Base-by-base conservation (phyloP, 225 moss, liverwort and hornwort species). In the Neckera pumila region DNA sequence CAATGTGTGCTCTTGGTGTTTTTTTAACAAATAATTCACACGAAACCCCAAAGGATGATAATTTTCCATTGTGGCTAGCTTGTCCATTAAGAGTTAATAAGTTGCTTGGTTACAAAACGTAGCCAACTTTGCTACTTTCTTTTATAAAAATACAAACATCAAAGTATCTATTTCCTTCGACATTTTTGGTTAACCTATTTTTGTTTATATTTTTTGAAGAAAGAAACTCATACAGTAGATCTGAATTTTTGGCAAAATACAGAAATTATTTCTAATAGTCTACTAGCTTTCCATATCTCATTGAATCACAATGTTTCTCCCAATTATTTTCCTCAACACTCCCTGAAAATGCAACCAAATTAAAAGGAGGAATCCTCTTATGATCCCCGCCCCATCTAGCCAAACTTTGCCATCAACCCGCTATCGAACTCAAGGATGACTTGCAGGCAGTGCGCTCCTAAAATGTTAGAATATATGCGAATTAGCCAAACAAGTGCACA, bases 101-200 rank as follows among this genome's bases (percentile, higher is more conserved):
- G 10, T 73, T 16, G 11, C 17, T 17, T 30, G 17, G 17, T 18
- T 73, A 73, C 30, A 30, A 30, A 74, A 74, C 12, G 11, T 45
- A 30, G 3, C 17, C 11, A 73, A 11, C 6, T 30, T 17, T 45
- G 6, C 3, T 28, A 14, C 2, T 1, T 72, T 27, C 12, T 43
- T 27, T 25, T 17, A 28, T 2, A 27, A 17, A 30, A 71, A 5
- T 17, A 31, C 30, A 19, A 31, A 11, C 10, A 74, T 19, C 31
- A 31, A 74, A 31, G 19, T 7, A 4, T 12, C 18, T 12, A 19
- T 7, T 47, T 17, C 74, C 18, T 11, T 74, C n/a, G 11, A 49
- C 19, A 31, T 10, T 31, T 30, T 45, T 0, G 0, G 7, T 49
- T 18, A 0, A 7, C 12, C 30, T 12, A 1, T 20, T 12, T 20